These are phyloP conservation scores for Tilletia caries DNA, from an alignment of 1,284 basidiomycete species.

Conservation along the genomic window DNA sequence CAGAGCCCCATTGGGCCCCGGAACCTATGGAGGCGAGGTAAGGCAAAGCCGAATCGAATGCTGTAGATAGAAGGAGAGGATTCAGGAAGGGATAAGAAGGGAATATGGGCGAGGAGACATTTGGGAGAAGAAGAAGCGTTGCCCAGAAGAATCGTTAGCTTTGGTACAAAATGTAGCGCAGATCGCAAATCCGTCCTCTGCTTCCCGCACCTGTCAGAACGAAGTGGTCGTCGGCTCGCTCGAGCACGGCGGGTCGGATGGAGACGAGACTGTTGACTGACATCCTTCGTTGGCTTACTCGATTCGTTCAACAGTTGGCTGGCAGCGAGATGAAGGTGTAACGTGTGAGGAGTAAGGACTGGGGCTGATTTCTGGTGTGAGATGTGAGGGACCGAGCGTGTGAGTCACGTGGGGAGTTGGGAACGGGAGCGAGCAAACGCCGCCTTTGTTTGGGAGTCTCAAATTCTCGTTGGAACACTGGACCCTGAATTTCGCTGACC, in stretches of 20 bases:
- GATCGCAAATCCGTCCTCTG: too few species aligned
- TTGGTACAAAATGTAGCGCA: too few species aligned
- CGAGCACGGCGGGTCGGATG: not conserved
- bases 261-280: not conserved
- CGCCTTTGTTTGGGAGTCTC: too few species aligned
- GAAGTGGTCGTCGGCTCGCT: not conserved
- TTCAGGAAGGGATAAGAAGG: not conserved
- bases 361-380: not conserved
- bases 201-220: conserved; percentile 2
- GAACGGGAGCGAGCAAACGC: too few species aligned
- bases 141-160: too few species aligned
- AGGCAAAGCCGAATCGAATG: conserved; percentile 32
- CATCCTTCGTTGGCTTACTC: not conserved
- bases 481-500: too few species aligned
- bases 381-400: not conserved
- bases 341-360: too few species aligned
- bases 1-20: conserved; percentile 31
- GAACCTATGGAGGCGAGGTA: conserved; percentile 34
- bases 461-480: too few species aligned
- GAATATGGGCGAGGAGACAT: not conserved
- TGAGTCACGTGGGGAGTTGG: too few species aligned
- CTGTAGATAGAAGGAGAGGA: not conserved
- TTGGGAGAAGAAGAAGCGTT: too few species aligned
- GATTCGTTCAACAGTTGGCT: not conserved
- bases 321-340: too few species aligned